Evolutionary conservation across 306 rosid genomes (phyloP), one percentile per base, ranked within the genome.

Genomic region (Biancaea sappan): DNA sequence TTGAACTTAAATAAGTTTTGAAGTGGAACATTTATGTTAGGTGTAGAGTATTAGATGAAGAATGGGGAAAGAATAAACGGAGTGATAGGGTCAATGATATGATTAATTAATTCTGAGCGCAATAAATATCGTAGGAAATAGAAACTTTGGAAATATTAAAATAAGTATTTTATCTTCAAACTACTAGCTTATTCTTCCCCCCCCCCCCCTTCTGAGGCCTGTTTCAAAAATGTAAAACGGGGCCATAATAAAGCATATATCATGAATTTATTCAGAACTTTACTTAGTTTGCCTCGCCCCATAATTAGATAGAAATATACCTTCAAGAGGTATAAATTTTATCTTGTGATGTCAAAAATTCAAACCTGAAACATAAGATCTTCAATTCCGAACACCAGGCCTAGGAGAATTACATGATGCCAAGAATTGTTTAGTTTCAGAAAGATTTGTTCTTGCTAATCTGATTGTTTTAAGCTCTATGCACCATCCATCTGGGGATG

Each of bases 401-500:
- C 63, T 47, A 5, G 32, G 28, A 51, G 32, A 50, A 18, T 22
- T 31, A 7, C 10, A 10, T 9, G 66, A 32, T 60, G 22, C 44
- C 18, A 60, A 32, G 6, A 60, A n/a, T n/a, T n/a, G 43, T 32
- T n/a, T 60, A 16, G n/a, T n/a, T n/a, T n/a, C n/a, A n/a, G 46
- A 26, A 34, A 41, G 37, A n/a, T 59, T 1, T 3, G 8, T 50
- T 50, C 18, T 7, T 59, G 31, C 15, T 31, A 29, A 31, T 58
- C 40, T 59, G 32, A 52, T 40, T 61, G 19, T 79, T 72, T 25
- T 71, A 31, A 51, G 37, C 28, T 29, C 66, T 53, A 8, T 22
- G 43, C 9, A 31, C 48, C 4, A 37, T 70, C 48, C 53, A 24
- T 18, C 48, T 8, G 15, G 58, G 41, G 41, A 26, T 75, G 63